Conservation (phyloP, 495 filamentous ascomycete genomes). For the Arthonia radiata region DNA sequence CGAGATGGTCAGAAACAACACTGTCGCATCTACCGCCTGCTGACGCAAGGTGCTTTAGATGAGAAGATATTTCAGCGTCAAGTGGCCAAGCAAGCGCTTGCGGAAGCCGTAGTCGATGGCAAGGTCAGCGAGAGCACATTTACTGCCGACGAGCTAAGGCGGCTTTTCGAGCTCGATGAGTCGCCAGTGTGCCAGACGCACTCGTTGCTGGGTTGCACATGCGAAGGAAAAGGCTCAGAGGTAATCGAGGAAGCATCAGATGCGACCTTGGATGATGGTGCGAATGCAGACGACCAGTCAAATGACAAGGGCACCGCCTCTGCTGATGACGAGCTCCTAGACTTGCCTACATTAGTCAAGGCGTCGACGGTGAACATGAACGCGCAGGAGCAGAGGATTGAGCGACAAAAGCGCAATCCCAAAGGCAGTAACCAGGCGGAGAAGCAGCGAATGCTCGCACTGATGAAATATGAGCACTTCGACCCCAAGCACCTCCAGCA, state of each 20-base stretch:
- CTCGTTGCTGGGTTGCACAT: slow-evolving; percentile 41
- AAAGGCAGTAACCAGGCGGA: slow-evolving; percentile 4
- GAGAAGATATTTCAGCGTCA: slow-evolving; percentile 77
- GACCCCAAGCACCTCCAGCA: no score
- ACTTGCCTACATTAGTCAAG: slow-evolving; percentile 17
- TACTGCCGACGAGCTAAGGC: slow-evolving; percentile 39
- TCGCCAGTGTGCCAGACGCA: slow-evolving; percentile 37
- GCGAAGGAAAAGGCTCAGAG: slow-evolving; percentile 29
- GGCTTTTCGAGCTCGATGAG: slow-evolving; percentile 46
- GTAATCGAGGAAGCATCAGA: slow-evolving; percentile 2
- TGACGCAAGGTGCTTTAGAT: slow-evolving; percentile 49
- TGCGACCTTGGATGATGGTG: slow-evolving; percentile 10
- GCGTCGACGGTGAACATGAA: slow-evolving; percentile 37
- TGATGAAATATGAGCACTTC: slow-evolving; percentile 46
- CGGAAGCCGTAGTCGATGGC: slow-evolving; percentile 35
- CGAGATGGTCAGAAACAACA: slow-evolving; percentile 49
- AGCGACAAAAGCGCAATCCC: slow-evolving; percentile 7
- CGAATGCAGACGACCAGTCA: slow-evolving; percentile 13
- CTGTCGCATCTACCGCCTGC: slow-evolving; percentile 49
- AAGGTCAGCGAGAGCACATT: slow-evolving; percentile 36
- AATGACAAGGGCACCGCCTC: slow-evolving; percentile 7
- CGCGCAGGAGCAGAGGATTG: slow-evolving; percentile 27
- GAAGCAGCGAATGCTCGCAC: slow-evolving; percentile 26
- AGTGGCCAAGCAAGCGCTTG: slow-evolving; percentile 47
- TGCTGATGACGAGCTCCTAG: slow-evolving; percentile 4